Base-by-base conservation (phyloP, 352 stramenopile species). In the Phytopythium delawarense region DNA sequence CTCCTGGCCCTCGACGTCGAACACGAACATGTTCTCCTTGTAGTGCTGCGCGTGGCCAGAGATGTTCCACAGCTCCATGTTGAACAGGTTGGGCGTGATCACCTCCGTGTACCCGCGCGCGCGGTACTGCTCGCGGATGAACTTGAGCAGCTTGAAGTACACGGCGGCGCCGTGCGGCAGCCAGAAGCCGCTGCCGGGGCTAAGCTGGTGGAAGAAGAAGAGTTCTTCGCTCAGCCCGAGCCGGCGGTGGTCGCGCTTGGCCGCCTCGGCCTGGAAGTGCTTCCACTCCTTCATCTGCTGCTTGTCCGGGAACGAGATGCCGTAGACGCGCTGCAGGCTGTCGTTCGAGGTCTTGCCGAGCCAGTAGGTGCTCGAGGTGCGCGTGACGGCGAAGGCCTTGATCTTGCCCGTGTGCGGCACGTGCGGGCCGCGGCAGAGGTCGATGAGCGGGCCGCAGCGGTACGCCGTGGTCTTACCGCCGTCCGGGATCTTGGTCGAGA, bases 21-120 rank as follows among this genome's bases (percentile, higher is more conserved):
- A 99, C 46, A 96, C 88, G 72, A 99, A 99, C 97, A 99, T 99
- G 75, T 97, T 91, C 55, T 99, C 96, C 75, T 98, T 98, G 88
- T 99, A 99, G 81, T 99, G 96, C 76, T 98, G 78, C 20, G 91
- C 92, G 71, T 99, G 97, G 42, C 97, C 97, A 55, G 87, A 98
- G 46, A 84, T 96, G 63, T 98, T 88, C 97, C 97, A 99, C 25
- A 99, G 81, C 63, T 99, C 92, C 63, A 99, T 90, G 79, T 99
- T 99, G 85, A 93, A 99, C 62, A 99, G 87, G 76, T 99, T 99
- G 42, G 97, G 97, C 21, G 96, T 99, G 65, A 99, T 98, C 64
- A 99, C 88, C 79, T 99, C 97, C 48, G 94, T 74, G 70, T 89
- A 89, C 28, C 78, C 78, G 23, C 78, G 78, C 53, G 78, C 65